Evolutionary conservation across 305 asterid genomes (phyloP).

Genomic region (Fraxinus latifolia): DNA sequence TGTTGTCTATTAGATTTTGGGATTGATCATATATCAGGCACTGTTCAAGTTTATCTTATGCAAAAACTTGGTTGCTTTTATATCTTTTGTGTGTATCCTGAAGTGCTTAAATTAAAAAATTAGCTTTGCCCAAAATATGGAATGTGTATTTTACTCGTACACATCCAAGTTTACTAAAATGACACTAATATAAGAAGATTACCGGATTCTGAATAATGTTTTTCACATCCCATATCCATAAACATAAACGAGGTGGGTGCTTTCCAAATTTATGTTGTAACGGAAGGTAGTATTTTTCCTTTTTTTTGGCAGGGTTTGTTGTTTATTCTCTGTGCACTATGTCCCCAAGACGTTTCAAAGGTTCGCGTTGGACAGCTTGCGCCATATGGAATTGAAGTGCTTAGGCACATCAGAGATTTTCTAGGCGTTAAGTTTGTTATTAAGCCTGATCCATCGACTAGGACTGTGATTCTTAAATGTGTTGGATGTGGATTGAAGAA

Average conservation of each 20-base stretch:
- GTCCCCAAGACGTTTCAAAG: constrained; percentile 86
- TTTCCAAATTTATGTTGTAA: not conserved
- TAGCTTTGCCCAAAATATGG: not conserved
- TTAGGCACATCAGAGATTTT: constrained; percentile 69
- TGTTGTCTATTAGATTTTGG: not conserved
- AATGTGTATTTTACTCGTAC: not conserved
- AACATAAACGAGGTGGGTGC: not conserved
- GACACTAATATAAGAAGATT: not conserved
- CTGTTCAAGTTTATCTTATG: not conserved
- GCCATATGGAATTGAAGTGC: constrained; percentile 67
- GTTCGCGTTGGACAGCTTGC: constrained; percentile 91
- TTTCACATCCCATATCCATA: not conserved
- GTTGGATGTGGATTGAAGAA: constrained; percentile 87
- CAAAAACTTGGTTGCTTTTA: not conserved
- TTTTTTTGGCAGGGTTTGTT: constrained; percentile 58
- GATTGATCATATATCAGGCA: not conserved
- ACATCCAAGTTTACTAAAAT: not conserved
- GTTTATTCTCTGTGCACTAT: constrained; percentile 87
- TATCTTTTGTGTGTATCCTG: not conserved
- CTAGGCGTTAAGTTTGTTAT: constrained; percentile 69
- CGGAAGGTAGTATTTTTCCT: not conserved
- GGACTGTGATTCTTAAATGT: constrained; percentile 74
- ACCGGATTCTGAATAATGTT: not conserved
- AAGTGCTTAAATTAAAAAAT: not conserved
- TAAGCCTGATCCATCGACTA: constrained; percentile 75